Base-by-base conservation (phyloP, 305 asterid species). In the Fraxinus paxiana region DNA sequence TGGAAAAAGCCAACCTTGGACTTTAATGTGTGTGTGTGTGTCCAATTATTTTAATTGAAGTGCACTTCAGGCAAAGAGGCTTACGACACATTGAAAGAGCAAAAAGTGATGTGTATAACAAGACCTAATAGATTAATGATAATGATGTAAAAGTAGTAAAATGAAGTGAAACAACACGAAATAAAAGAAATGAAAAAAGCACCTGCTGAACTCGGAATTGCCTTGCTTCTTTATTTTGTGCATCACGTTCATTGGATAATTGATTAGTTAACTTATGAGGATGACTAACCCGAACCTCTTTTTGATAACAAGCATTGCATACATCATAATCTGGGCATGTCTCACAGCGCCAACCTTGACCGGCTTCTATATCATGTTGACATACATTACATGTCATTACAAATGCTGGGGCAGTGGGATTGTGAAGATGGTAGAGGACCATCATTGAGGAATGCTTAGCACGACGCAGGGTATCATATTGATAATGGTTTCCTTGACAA, bases 401-500 rank as follows among this genome's bases (percentile, higher is more conserved):
- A 78, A 91, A 93, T 79, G 99, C 97, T n/a, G 98, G 98, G 48
- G 95, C 98, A 51, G 98, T 94, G 65, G 99, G 99, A 87, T 97
- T 97, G 85, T 97, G 99, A 83, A 97, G 98, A 88, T 97, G 98
- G 87, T 94, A 97, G 82, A 97, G 97, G 82, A 94, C 97, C 99
- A 97, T 97, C 98, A 97, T 94, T 28, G 99, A 96, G 33, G 99
- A 96, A 88, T 96, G 99, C 88, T 96, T 96, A 73, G 99, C 99
- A 65, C 98, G 95, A 3, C 98, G 96, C 37, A 96, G 97, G 79
- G 99, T 96, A 84, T 96, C 99, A 77, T 96, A 96, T 85, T 94
- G 98, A 88, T 96, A 96, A 85, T 93, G 98, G 84, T 94, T 96
- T 90, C 97, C 99, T 89, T 94, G 98, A 84, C 98, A 96, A 38